phyloP scores from a whole-genome alignment of 164 flowering plant genomes.

The Paratinospora sagittata region DNA sequence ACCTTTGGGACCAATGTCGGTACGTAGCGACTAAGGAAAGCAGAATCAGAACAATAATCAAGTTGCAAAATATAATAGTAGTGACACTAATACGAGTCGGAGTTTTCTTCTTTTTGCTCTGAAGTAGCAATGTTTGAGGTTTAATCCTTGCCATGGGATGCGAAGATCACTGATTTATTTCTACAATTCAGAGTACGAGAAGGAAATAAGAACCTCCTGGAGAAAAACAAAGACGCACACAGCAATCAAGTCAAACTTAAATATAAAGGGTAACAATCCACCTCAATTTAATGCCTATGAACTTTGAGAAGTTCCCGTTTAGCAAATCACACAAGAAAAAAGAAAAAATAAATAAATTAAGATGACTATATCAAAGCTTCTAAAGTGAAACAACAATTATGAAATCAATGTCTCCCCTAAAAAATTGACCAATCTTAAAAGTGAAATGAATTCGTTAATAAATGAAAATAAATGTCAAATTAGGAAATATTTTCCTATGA shows the following conservation, averaged over 20 bases:
- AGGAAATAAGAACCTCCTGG: slow-evolving; percentile 8
- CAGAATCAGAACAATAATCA: slow-evolving; percentile 42
- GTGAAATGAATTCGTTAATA: no score
- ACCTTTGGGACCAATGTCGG: slow-evolving; percentile 67
- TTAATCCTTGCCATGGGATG: slow-evolving; percentile 70
- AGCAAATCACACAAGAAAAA: not conserved
- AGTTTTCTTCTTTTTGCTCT: slow-evolving; percentile 82
- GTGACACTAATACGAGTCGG: slow-evolving; percentile 53
- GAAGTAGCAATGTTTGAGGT: slow-evolving; percentile 67
- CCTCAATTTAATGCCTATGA: not conserved
- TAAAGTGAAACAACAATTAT: no score
- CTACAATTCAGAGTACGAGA: not conserved
- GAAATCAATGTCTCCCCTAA: no score
- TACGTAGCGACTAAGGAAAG: slow-evolving; percentile 56
- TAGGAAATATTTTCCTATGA: no score
- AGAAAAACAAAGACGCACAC: slow-evolving; percentile 2
- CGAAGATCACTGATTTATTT: slow-evolving; percentile 4
- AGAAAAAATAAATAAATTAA: no score
- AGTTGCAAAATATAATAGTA: slow-evolving; percentile 47
- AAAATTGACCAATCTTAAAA: no score
- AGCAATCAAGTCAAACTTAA: not conserved
- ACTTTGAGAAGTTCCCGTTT: not conserved
- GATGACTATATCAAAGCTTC: no score
- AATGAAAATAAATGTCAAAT: no score
- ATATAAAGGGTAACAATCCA: not conserved